Conservation (phyloP, 306 rosid genomes). For the Oxytropis ochrocephala region DNA sequence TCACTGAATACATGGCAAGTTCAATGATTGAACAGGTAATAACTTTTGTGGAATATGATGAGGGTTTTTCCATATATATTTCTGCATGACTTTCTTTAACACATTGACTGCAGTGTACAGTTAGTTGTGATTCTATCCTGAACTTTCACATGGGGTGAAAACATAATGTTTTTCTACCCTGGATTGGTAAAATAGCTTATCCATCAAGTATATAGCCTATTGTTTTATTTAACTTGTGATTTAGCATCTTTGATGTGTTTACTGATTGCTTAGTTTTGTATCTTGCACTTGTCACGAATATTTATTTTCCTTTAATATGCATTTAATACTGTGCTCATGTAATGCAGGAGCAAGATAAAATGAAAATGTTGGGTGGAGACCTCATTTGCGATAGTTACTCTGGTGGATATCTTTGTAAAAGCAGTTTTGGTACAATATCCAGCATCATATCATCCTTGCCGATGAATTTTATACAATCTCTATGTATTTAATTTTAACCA, state of each 20-base stretch:
- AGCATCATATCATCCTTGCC: constrained; percentile 15
- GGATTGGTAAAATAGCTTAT: not conserved
- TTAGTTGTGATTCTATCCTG: no score
- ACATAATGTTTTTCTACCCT: not conserved
- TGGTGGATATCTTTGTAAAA: constrained; percentile 39
- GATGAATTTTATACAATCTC: constrained; percentile 24
- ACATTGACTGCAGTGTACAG: not conserved
- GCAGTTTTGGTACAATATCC: constrained; percentile 9
- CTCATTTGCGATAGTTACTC: constrained; percentile 42
- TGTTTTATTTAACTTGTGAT: not conserved
- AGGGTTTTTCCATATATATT: not conserved
- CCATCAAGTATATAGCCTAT: not conserved
- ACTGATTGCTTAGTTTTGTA: not conserved
- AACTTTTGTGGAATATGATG: constrained; percentile 4
- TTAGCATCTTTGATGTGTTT: not conserved
- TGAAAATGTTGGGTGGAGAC: constrained; percentile 38
- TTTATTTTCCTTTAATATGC: not conserved
- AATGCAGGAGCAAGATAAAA: constrained; percentile 66
- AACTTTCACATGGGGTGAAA: not conserved
- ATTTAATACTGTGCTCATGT: constrained; percentile 13
- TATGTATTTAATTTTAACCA: constrained; percentile 11
- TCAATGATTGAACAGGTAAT: constrained; percentile 78
- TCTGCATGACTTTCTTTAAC: not conserved
- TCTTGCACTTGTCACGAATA: not conserved
- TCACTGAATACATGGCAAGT: constrained; percentile 67